phyloP scores from a whole-genome alignment of 768 basidiomycete genomes.

The Podaxis sp. region DNA sequence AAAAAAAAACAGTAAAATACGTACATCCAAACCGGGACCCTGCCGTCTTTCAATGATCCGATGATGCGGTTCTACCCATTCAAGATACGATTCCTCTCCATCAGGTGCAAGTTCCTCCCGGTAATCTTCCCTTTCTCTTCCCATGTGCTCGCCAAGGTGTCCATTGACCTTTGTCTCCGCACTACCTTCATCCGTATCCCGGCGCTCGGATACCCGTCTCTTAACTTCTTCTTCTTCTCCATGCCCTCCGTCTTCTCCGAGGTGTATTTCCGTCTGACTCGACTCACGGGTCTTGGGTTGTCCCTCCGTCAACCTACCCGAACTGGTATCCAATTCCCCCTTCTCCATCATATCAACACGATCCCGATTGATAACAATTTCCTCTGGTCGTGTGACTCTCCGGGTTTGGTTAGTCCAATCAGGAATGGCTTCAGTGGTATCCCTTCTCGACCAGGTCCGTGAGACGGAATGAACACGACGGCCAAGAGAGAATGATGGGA shows the following conservation, averaged over 20 bases:
- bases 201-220: not conserved
- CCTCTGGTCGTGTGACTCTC: slow-evolving; percentile 64
- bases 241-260: not conserved
- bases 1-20: too few species aligned
- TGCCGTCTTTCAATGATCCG: slow-evolving; percentile 21
- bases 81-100: slow-evolving; percentile 16
- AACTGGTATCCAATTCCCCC: slow-evolving; percentile 1
- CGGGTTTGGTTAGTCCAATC: slow-evolving; percentile 84
- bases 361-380: slow-evolving; percentile 86
- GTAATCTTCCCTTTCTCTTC: slow-evolving; percentile 12
- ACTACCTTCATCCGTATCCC: slow-evolving; percentile 10
- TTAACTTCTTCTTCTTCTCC: not conserved
- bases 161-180: slow-evolving; percentile 9
- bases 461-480: slow-evolving; percentile 87
- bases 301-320: not conserved
- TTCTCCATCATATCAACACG: slow-evolving; percentile 30
- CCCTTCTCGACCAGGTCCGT: slow-evolving; percentile 85
- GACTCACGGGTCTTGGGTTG: not conserved
- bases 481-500: slow-evolving; percentile 91
- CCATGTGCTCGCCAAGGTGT: not conserved
- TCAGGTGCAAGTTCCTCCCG: slow-evolving; percentile 18
- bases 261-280: not conserved
- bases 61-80: slow-evolving; percentile 26
- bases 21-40: slow-evolving; percentile 25
- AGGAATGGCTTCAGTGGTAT: slow-evolving; percentile 39